phyloP scores from a whole-genome alignment of 345 rosid species.

The Pugionium cornutum region DNA sequence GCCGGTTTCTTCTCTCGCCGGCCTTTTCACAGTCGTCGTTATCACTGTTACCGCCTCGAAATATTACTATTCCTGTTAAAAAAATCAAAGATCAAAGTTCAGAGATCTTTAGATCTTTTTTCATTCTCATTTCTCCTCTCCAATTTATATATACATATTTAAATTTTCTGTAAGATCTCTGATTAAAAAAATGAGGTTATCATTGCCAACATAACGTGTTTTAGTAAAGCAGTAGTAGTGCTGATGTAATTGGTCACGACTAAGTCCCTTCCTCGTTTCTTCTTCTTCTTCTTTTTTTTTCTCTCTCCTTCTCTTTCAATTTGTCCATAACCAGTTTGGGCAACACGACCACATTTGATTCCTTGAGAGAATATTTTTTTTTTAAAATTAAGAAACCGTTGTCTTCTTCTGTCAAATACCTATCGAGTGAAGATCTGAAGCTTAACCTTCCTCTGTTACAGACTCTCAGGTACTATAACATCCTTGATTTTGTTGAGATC shows the following conservation, averaged over 20 bases:
- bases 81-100: constrained; percentile 1
- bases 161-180: constrained; percentile 26
- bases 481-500: constrained; percentile 1
- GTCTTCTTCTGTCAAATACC: not conserved
- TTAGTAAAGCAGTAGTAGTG: constrained; percentile 43
- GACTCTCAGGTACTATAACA: constrained; percentile 30
- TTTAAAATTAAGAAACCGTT: constrained; percentile 23
- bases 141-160: not conserved
- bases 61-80: constrained; percentile 6
- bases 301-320: constrained; percentile 3
- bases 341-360: constrained; percentile 30
- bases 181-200: constrained; percentile 30
- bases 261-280: constrained; percentile 41
- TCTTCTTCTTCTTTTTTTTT: constrained; percentile 15
- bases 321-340: constrained; percentile 30
- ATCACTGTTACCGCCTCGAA: constrained; percentile 20
- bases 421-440: constrained; percentile 28
- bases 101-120: constrained; percentile 20
- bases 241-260: constrained; percentile 54
- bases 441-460: constrained; percentile 36
- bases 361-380: not conserved
- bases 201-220: constrained; percentile 40
- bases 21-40: constrained; percentile 35
- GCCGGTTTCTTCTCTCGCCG: constrained; percentile 34
- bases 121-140: not conserved